Evolutionary conservation across 768 basidiomycete species (phyloP).

Genomic region (Omphalotus guepiniiformis): DNA sequence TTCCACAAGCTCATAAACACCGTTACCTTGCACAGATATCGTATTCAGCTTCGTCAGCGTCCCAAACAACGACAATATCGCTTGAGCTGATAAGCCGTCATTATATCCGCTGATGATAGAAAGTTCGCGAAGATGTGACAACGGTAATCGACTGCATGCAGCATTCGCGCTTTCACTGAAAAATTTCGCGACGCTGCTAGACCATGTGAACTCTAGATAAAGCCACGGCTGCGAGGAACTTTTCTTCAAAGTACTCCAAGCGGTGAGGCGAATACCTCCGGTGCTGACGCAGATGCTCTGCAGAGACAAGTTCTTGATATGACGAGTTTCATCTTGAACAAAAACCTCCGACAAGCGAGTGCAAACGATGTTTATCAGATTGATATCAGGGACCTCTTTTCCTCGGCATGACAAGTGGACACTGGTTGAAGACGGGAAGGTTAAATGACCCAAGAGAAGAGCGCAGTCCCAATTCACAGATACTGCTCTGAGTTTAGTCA

Average conservation of each 20-base stretch:
- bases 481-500: conserved; percentile 18
- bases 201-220: conserved; percentile 23
- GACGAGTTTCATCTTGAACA: neutral
- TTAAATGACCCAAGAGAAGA: conserved; percentile 21
- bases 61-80: conserved; percentile 25
- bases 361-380: conserved; percentile 6
- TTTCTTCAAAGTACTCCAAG: conserved; percentile 9
- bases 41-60: conserved; percentile 21
- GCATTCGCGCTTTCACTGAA: conserved; percentile 14
- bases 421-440: conserved; percentile 15
- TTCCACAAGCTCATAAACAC: conserved; percentile 19
- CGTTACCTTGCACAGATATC: conserved; percentile 19
- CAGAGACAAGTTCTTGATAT: conserved; percentile 2
- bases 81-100: conserved; percentile 13
- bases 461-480: conserved; percentile 21
- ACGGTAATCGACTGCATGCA: conserved; percentile 20
- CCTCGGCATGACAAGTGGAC: too few species aligned
- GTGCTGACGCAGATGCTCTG: conserved; percentile 4
- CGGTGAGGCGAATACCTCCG: conserved; percentile 3
- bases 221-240: conserved; percentile 1
- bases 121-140: conserved; percentile 22
- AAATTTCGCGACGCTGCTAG: conserved; percentile 6
- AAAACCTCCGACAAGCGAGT: neutral
- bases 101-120: conserved; percentile 16
- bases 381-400: too few species aligned